Percentiles rank a stretch among this genome's conserved stretches.
Conservation (phyloP, 2,329 filamentous ascomycete genomes). For the Penicillium corylophilum region DNA sequence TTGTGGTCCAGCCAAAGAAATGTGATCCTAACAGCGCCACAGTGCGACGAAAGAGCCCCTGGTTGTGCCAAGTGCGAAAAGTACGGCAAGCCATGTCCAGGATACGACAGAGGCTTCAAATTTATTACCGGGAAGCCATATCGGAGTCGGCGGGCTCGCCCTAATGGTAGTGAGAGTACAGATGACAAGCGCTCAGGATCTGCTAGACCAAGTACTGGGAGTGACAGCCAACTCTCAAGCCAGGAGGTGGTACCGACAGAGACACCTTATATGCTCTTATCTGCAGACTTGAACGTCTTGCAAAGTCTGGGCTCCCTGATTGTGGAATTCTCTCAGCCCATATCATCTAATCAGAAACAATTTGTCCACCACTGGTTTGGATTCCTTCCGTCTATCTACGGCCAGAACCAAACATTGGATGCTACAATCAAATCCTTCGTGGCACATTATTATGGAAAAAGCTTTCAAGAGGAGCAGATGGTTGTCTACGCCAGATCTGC, state of each 20-base stretch:
- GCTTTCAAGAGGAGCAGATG: slow-evolving; percentile 19
- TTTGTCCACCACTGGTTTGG: slow-evolving; percentile 24
- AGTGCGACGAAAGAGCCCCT: slow-evolving; percentile 37
- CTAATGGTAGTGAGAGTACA: not conserved
- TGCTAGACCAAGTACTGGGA: not conserved
- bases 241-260: slow-evolving; percentile 3
- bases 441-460: slow-evolving; percentile 27
- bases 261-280: slow-evolving; percentile 1
- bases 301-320: slow-evolving; percentile 24
- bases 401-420: slow-evolving; percentile 25
- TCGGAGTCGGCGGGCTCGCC: slow-evolving; percentile 16
- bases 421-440: slow-evolving; percentile 26
- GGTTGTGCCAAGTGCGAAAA: slow-evolving; percentile 35
- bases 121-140: slow-evolving; percentile 35
- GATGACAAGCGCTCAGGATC: not conserved
- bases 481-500: slow-evolving; percentile 24
- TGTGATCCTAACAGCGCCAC: not conserved
- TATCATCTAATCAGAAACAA: slow-evolving; percentile 15
- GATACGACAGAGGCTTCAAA: slow-evolving; percentile 35
- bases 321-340: slow-evolving; percentile 24
- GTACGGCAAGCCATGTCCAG: slow-evolving; percentile 34
- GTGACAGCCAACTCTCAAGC: not conserved
- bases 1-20: not conserved
- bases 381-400: slow-evolving; percentile 27
- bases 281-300: slow-evolving; percentile 19